These are phyloP conservation scores for Eragrostis nindensis DNA, from an alignment of 176 grass and related monocot genomes.

Conservation along the genomic window DNA sequence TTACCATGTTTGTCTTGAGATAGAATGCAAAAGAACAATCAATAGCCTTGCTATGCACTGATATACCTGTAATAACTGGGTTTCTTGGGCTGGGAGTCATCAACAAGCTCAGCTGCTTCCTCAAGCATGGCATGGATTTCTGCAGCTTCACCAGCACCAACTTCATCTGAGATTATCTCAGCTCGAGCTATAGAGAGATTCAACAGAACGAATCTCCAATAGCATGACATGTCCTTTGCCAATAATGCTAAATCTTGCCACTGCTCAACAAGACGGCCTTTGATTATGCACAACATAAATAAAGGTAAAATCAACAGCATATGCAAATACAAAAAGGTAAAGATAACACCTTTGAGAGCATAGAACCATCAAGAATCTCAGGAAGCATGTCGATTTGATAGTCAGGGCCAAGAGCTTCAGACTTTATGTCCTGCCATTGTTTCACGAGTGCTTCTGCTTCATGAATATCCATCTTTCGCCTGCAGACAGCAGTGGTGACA, in stretches of 20 bases:
- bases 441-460: constrained; percentile 85
- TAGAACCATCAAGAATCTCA: constrained; percentile 73
- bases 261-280: constrained; percentile 45
- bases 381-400: constrained; percentile 72
- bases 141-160: constrained; percentile 56
- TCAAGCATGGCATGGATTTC: constrained; percentile 87
- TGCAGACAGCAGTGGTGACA: constrained; percentile 22
- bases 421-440: constrained; percentile 93
- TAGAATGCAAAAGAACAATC: not conserved
- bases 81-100: constrained; percentile 73
- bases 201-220: constrained; percentile 92
- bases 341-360: constrained; percentile 78
- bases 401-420: constrained; percentile 80
- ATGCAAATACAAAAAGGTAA: not conserved
- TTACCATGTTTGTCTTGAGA: not conserved
- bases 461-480: constrained; percentile 68
- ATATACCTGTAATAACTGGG: constrained; percentile 91
- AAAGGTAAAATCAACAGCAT: constrained; percentile 5
- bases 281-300: constrained; percentile 34
- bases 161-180: constrained; percentile 67
- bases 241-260: constrained; percentile 71
- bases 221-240: constrained; percentile 72
- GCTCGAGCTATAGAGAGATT: constrained; percentile 70
- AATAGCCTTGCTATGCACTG: not conserved
- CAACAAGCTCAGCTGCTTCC: constrained; percentile 91